Evolutionary conservation across 1,284 basidiomycete genomes (phyloP).

Genomic region (Cryptococcus sp.): DNA sequence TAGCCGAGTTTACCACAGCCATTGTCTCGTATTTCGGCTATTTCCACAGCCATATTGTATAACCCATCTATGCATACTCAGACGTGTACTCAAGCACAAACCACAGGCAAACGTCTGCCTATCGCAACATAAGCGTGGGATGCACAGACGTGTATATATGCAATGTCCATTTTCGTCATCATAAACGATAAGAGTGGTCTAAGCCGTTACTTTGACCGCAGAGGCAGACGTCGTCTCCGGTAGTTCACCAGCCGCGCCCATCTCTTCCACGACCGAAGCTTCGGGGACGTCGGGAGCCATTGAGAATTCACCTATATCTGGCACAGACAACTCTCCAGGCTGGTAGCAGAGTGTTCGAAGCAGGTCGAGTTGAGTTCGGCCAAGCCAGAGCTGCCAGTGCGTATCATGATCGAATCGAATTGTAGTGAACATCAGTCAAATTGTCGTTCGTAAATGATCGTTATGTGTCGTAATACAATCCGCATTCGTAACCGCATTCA

Average conservation of each 20-base stretch:
- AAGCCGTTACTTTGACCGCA: too few species aligned
- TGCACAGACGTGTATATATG: too few species aligned
- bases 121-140: too few species aligned
- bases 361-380: constrained; percentile 45
- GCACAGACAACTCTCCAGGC: constrained; percentile 40
- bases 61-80: not conserved
- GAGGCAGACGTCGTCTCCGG: too few species aligned
- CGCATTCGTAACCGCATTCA: too few species aligned
- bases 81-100: too few species aligned
- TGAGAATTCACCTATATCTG: constrained; percentile 39
- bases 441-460: too few species aligned
- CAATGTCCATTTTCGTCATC: too few species aligned
- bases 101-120: too few species aligned
- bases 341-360: constrained; percentile 45
- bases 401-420: not conserved
- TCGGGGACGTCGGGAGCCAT: constrained; percentile 13
- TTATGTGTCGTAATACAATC: too few species aligned
- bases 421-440: too few species aligned
- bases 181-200: too few species aligned
- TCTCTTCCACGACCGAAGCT: not conserved
- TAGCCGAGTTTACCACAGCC: not conserved
- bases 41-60: not conserved
- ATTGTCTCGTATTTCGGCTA: not conserved
- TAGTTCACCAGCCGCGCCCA: not conserved
- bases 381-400: constrained; percentile 32